These are phyloP conservation scores for Pyricularia pennisetigena DNA, from an alignment of 2,329 filamentous ascomycete species.

Conservation along the genomic window DNA sequence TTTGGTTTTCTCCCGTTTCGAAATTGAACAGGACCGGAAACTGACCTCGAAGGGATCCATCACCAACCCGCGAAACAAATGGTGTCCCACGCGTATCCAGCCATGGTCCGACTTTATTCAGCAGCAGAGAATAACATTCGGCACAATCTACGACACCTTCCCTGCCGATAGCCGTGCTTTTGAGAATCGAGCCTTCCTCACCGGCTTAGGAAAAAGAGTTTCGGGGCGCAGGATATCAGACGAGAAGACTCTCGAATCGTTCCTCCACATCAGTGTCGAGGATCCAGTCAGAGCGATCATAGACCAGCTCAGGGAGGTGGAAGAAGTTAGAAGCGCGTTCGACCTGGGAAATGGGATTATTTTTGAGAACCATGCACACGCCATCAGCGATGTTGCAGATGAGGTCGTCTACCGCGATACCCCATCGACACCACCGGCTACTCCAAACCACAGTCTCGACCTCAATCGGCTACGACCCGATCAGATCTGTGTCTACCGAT, in stretches of 20 bases:
- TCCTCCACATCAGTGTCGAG: slow-evolving; percentile 14
- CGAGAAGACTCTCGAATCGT: too few species aligned
- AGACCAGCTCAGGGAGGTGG: slow-evolving; percentile 15
- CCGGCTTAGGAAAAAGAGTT: too few species aligned
- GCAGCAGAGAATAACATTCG: too few species aligned
- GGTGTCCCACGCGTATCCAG: too few species aligned
- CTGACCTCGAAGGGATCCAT: not conserved
- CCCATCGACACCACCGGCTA: too few species aligned
- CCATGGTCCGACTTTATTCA: too few species aligned
- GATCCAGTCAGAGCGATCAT: slow-evolving; percentile 19
- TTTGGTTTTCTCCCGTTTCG: not conserved
- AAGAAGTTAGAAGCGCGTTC: slow-evolving; percentile 13
- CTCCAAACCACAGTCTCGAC: slow-evolving; percentile 9
- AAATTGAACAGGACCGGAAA: not conserved
- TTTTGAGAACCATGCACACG: slow-evolving; percentile 20
- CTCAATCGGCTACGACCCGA: slow-evolving; percentile 18
- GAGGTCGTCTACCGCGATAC: too few species aligned
- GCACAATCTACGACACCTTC: too few species aligned
- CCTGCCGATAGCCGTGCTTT: too few species aligned
- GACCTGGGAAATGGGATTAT: slow-evolving; percentile 18
- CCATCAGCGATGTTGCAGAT: slow-evolving; percentile 14
- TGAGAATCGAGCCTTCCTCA: too few species aligned
- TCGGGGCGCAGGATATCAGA: too few species aligned
- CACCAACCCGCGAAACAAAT: not conserved
- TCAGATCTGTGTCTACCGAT: slow-evolving; percentile 20